Evolutionary conservation across 2,329 filamentous ascomycete genomes (phyloP), one percentile per base, ranked within the genome.

Genomic region (Cephalotrichum gorgonifer): DNA sequence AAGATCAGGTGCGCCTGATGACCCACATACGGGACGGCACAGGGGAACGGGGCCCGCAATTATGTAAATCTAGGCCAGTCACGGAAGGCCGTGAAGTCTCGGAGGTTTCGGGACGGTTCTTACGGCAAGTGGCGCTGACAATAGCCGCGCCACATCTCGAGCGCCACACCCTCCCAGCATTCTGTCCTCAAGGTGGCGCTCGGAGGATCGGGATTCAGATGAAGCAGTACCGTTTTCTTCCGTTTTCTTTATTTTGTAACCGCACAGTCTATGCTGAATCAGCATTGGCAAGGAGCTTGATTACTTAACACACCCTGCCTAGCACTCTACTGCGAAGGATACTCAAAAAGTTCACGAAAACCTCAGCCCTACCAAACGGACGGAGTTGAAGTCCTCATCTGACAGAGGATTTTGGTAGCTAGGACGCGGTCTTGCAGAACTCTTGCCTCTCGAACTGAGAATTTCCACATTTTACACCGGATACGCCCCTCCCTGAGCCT

Each of bases 1-100:
- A 44, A 20, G 35, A 39, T 39, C 35, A 39, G 35, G 35, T 39
- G 35, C 17, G n/a, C 35, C 35, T 20, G n/a, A n/a, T 20, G 17
- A 20, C 17, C 17, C 35, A 20, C 17, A 39, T 20, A 17, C 17
- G 35, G 35, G 17, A 39, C 35, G 35, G 35, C 35, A 39, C 35
- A 39, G 35, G 17, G 35, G 35, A 17, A 39, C 12, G 22, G 28
- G 25, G 23, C 23, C n/a, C 33, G 31, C n/a, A 28, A 49, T 49
- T 44, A 49, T 49, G 39, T 49, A 33, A 49, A 20, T 2, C 17
- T 11, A 15, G 27, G n/a, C 47, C 47, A 49, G 35, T 49, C 47
- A 49, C 28, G 47, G 47, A 26, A 14, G 20, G 20, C 26, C 14
- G 7, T 41, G 39, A 38, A 38, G 30, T 47, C 44, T 47, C 44